Conservation (phyloP, 1,284 basidiomycete species). For the Ganoderma sinense region DNA sequence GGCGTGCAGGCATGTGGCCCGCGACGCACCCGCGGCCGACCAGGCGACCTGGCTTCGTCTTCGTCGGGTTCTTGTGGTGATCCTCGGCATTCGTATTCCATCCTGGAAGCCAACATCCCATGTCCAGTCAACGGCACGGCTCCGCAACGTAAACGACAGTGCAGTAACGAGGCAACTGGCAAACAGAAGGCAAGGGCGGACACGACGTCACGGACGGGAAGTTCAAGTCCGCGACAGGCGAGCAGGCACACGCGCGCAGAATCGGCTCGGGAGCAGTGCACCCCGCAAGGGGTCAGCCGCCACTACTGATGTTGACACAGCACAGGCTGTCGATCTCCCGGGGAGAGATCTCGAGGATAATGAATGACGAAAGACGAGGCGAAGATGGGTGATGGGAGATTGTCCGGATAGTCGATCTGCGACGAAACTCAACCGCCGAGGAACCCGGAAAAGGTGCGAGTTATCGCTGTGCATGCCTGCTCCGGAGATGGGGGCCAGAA, state of each 20-base stretch:
- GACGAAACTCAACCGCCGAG: background rate
- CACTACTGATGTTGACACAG: constrained; percentile 3
- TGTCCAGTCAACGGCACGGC: background rate
- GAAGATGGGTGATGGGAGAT: background rate
- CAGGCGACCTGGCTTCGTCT: background rate
- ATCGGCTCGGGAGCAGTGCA: constrained; percentile 2
- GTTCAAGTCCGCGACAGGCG: background rate
- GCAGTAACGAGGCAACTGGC: background rate
- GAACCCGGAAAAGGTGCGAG: background rate
- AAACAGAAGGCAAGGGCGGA: background rate
- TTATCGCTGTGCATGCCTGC: background rate
- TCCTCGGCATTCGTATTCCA: constrained; percentile 1
- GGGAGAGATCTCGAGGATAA: background rate
- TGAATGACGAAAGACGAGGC: background rate
- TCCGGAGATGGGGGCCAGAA: constrained; percentile 15
- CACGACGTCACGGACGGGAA: background rate
- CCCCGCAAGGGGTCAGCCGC: constrained; percentile 1
- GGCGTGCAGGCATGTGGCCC: constrained; percentile 4
- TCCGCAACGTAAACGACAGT: background rate
- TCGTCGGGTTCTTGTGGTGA: background rate
- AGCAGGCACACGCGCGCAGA: background rate
- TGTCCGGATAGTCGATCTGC: background rate
- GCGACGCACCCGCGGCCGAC: constrained; percentile 2
- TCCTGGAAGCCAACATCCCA: background rate
- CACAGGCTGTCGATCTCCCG: background rate